Conservation (phyloP, 2,329 filamentous ascomycete genomes). For the Fusarium fracticaudum region DNA sequence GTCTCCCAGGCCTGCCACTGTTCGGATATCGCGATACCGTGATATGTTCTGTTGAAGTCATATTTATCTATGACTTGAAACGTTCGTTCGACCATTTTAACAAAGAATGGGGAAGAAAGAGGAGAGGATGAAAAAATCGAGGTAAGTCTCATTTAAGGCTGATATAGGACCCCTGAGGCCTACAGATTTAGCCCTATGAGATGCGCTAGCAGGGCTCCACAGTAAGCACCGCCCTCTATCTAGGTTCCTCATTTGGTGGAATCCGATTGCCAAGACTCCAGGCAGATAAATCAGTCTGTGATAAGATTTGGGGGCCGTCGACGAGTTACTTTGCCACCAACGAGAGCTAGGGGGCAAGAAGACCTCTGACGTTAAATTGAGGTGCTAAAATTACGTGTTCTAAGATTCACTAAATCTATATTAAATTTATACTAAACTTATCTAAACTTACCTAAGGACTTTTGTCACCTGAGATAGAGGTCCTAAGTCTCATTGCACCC, state of each 20-base stretch:
- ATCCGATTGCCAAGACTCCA: background rate
- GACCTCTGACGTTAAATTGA: no score
- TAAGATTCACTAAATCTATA: no score
- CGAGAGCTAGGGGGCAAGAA: background rate
- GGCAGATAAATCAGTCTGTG: background rate
- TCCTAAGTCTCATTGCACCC: no score
- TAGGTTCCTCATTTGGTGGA: background rate
- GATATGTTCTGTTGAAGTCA: background rate
- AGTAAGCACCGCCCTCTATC: background rate
- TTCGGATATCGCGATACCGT: background rate
- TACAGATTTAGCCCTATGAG: background rate
- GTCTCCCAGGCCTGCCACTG: conserved; percentile 11
- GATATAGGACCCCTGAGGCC: background rate
- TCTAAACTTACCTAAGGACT: no score
- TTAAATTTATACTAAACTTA: no score
- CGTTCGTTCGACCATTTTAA: background rate
- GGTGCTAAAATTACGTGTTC: no score
- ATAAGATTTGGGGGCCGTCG: background rate
- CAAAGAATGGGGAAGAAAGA: background rate
- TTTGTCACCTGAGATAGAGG: no score
- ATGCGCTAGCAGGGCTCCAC: background rate
- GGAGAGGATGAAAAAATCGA: background rate
- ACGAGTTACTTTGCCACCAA: background rate
- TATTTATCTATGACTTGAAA: background rate
- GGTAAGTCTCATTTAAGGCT: background rate